phyloP scores from a whole-genome alignment of 257 asterid genomes.

The Solanum peruvianum region DNA sequence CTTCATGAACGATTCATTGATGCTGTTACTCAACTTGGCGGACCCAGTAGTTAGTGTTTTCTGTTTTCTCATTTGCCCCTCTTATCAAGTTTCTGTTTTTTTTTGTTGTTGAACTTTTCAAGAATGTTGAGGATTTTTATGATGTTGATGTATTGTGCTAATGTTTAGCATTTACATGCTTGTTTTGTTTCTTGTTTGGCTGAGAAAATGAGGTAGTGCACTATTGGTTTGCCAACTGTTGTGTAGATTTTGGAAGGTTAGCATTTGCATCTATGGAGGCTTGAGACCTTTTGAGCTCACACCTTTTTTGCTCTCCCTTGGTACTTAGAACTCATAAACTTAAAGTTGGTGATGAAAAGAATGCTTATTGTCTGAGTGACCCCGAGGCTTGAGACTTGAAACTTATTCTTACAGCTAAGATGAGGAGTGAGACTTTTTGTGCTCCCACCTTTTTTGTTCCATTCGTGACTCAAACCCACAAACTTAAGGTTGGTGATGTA shows the following conservation, averaged over 20 bases:
- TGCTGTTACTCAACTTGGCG: constrained; percentile 84
- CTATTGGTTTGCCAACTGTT: not conserved
- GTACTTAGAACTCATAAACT: not conserved
- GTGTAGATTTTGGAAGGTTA: not conserved
- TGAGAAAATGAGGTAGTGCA: not conserved
- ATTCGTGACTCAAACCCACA: not conserved
- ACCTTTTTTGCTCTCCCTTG: not conserved
- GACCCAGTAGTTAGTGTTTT: constrained; percentile 54
- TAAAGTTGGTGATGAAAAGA: no score
- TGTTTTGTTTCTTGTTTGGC: not conserved
- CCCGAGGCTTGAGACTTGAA: no score
- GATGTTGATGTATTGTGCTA: not conserved
- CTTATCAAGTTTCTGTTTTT: not conserved
- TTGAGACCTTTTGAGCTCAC: not conserved
- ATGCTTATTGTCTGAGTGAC: no score
- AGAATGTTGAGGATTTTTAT: not conserved
- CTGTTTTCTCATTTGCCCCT: not conserved
- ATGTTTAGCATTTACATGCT: not conserved
- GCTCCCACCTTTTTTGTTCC: not conserved
- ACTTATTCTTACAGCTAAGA: no score
- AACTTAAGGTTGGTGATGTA: not conserved
- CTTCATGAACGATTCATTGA: constrained; percentile 78
- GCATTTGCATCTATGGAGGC: not conserved
- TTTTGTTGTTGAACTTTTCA: not conserved
- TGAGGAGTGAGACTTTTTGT: no score